A percentile compares a stretch with the other conserved stretches of the same genome.
phyloP scores from a whole-genome alignment of 345 rosid genomes.

The Syzygium aqueum region DNA sequence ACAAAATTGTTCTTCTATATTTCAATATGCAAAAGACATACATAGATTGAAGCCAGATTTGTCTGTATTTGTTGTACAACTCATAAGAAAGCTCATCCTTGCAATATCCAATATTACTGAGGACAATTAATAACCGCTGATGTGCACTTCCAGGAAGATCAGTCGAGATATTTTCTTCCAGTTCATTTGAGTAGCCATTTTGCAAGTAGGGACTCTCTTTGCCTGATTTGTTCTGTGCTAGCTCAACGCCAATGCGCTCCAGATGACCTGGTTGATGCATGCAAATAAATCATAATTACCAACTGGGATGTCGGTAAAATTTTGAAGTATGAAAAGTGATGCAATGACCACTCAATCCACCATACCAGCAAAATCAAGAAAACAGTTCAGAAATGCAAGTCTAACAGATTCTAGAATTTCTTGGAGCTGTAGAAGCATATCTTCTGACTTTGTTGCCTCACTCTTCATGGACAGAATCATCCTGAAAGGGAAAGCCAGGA shows the following conservation, averaged over 20 bases:
- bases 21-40: slow-evolving; percentile 11
- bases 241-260: slow-evolving; percentile 53
- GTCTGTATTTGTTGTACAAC: slow-evolving; percentile 72
- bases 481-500: slow-evolving; percentile 27
- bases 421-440: slow-evolving; percentile 65
- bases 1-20: neutral
- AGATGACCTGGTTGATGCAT: slow-evolving; percentile 35
- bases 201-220: slow-evolving; percentile 36
- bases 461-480: slow-evolving; percentile 70
- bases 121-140: slow-evolving; percentile 64
- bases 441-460: slow-evolving; percentile 76
- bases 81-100: slow-evolving; percentile 81
- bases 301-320: neutral
- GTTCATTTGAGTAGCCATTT: slow-evolving; percentile 56
- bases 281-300: slow-evolving; percentile 2
- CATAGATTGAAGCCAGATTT: slow-evolving; percentile 73
- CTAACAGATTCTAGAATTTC: slow-evolving; percentile 87
- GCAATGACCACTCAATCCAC: neutral
- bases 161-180: slow-evolving; percentile 28
- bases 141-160: slow-evolving; percentile 64
- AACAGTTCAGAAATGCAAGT: slow-evolving; percentile 88
- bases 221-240: slow-evolving; percentile 39
- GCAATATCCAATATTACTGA: slow-evolving; percentile 94
- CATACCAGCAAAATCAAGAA: slow-evolving; percentile 95
- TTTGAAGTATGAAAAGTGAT: neutral